Conservation (phyloP, 2,329 filamentous ascomycete genomes). For the Rhexocercosporidium sp. region DNA sequence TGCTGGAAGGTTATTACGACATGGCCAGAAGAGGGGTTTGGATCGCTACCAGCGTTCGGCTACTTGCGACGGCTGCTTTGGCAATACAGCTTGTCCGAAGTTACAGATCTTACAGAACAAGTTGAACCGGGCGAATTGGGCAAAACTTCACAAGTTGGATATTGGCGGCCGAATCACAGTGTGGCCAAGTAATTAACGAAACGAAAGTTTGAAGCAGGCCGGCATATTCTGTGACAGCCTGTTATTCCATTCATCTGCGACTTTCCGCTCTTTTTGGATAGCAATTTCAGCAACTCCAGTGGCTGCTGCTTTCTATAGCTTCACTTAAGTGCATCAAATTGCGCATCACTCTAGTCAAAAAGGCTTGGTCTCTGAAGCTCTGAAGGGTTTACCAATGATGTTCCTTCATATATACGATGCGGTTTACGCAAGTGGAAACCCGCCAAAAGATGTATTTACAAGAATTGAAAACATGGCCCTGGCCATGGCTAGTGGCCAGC, state of each 20-base stretch:
- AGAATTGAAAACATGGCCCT: background rate
- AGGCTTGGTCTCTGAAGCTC: too few species aligned
- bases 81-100: constrained; percentile 16
- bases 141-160: background rate
- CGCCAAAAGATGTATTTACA: background rate
- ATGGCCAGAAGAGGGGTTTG: constrained; percentile 38
- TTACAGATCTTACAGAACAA: constrained; percentile 3
- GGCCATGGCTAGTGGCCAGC: background rate
- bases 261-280: too few species aligned
- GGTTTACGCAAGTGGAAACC: background rate
- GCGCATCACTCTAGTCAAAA: background rate
- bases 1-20: constrained; percentile 43
- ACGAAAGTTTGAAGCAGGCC: background rate
- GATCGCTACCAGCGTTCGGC: constrained; percentile 34
- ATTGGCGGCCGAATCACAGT: too few species aligned
- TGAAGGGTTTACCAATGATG: too few species aligned
- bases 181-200: background rate
- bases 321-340: too few species aligned
- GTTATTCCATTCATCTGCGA: too few species aligned
- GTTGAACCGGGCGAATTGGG: background rate
- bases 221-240: too few species aligned
- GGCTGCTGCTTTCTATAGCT: too few species aligned
- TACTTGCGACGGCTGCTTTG: constrained; percentile 20
- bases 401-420: background rate
- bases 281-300: too few species aligned